Percentiles rank a stretch among this genome's conserved stretches.
phyloP scores from a whole-genome alignment of 148 eudicot species.

The Polygonum maritimum region DNA sequence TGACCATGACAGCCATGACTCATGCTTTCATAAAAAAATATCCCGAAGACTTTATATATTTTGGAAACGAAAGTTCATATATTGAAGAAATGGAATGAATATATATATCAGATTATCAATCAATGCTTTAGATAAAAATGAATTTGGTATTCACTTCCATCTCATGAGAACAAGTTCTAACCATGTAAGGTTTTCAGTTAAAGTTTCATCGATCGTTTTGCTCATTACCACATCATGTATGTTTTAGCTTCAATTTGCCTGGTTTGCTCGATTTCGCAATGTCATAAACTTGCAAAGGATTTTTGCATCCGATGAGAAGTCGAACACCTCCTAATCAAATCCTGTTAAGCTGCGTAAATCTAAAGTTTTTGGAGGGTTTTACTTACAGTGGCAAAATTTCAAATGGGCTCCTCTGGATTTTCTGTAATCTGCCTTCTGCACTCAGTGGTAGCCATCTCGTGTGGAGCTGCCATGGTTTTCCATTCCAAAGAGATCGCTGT shows the following conservation, averaged over 20 bases:
- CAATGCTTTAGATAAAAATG: too few relatives aligned
- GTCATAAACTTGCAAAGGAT: background rate
- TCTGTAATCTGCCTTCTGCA: conserved; percentile 65
- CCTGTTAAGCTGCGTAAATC: background rate
- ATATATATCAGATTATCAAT: too few relatives aligned
- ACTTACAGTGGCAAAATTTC: background rate
- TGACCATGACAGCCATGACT: too few relatives aligned
- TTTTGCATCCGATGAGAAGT: background rate
- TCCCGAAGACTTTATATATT: too few relatives aligned
- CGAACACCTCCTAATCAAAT: background rate
- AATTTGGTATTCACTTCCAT: too few relatives aligned
- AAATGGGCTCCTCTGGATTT: conserved; percentile 73
- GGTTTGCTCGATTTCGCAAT: background rate
- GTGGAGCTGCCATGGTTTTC: conserved; percentile 85
- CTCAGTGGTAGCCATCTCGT: conserved; percentile 55
- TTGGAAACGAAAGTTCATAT: too few relatives aligned
- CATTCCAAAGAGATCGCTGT: conserved; percentile 49
- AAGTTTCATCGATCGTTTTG: background rate
- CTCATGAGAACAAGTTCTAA: too few relatives aligned
- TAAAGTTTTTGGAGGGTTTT: background rate
- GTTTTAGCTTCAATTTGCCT: background rate
- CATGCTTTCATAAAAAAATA: too few relatives aligned
- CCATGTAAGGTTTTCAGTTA: background rate
- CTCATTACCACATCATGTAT: background rate
- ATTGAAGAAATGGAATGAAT: too few relatives aligned